Evolutionary conservation across 768 basidiomycete species (phyloP), one percentile per base, ranked within the genome.

Genomic region (Mycena epipterygia): DNA sequence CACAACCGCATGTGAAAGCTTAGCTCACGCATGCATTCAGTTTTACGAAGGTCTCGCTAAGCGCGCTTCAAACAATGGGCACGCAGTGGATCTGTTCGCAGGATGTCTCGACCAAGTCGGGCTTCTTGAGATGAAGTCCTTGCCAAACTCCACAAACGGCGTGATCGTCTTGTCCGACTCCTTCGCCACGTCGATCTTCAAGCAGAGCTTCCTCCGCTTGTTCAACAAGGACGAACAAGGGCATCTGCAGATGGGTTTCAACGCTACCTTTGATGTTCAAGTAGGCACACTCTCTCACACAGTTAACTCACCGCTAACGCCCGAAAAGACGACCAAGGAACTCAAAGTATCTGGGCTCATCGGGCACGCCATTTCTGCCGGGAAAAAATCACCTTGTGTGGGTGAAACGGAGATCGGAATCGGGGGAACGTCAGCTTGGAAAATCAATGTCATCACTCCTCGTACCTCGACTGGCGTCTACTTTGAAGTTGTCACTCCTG

Each of bases 321-420:
- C 62, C 70, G 53, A 70, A 29, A 74, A 98, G 95, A 98, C 97
- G 0, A 99, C 98, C 33, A 99, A 99, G 85, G 98, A 99, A 79
- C 89, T 99, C 72, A 98, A 97, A 79, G 96, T 99, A 9, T 99
- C 98, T 13, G 98, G 98, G 32, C 88, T 99, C 52, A 99, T 99
- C 74, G 97, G 97, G 3, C 97, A 99, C 77, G 97, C 94, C 33
- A 98, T 98, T 80, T 98, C 97, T 25, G 95, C 95, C 19, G 97
- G 94, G 73, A 99, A 99, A 84, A 98, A 99, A 79, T 96, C 96
- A 0, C 90, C 90, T 0, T 98, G 95, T 76, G 98, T 99, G 21
- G 98, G 97, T 69, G 98, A 99, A 84, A 99, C 98, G 0, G 98
- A 99, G 80, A 99, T 99, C 68, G 98, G 98, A 79, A 97, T 99